These are phyloP conservation scores for Rhizophora mangle DNA, from an alignment of 345 rosid species.

Conservation along the genomic window DNA sequence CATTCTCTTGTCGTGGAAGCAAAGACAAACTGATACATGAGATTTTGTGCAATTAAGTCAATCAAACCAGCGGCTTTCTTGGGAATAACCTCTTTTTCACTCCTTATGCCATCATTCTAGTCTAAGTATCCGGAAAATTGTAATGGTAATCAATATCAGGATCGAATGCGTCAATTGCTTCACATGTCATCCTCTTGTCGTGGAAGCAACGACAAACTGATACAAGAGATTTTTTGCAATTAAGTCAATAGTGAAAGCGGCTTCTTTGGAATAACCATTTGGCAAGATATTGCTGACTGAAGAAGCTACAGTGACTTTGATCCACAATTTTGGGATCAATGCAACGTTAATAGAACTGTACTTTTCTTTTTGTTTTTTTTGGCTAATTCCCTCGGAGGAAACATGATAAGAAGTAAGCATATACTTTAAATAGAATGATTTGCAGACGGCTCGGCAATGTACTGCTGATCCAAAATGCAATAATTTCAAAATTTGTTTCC, in stretches of 20 bases:
- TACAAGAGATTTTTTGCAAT: neutral
- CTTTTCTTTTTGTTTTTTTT: too few relatives aligned
- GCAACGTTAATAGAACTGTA: too few relatives aligned
- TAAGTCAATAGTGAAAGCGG: neutral
- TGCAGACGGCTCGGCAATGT: too few relatives aligned
- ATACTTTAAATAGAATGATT: too few relatives aligned
- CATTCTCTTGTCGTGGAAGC: neutral
- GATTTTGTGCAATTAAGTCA: neutral
- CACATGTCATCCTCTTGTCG: neutral
- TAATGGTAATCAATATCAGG: neutral
- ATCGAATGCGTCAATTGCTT: neutral
- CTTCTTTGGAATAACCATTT: neutral
- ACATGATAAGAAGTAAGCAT: neutral
- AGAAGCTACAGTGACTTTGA: neutral
- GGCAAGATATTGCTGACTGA: too few relatives aligned
- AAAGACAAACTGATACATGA: neutral
- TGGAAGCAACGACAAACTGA: neutral
- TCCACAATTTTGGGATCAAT: neutral
- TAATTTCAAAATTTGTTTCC: too few relatives aligned
- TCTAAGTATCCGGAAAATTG: neutral
- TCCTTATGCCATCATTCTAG: too few relatives aligned
- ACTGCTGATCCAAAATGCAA: too few relatives aligned
- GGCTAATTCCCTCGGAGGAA: neutral
- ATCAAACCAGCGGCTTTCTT: neutral
- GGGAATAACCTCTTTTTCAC: neutral